Evolutionary conservation across 1,139 yeast species (phyloP).

Genomic region (Sugiyamaella japonica): DNA sequence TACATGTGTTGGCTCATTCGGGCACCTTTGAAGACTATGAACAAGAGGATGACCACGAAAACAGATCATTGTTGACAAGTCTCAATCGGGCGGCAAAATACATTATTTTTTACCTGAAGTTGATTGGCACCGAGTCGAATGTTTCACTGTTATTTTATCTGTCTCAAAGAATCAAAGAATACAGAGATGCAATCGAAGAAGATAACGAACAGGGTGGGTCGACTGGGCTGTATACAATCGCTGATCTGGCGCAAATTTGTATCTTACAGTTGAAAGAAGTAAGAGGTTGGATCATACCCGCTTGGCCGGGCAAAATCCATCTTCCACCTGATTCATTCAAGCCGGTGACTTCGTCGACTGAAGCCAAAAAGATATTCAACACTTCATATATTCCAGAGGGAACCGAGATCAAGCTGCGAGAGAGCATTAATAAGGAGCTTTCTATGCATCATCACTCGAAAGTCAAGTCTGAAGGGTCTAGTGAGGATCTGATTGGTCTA

Average conservation of each 20-base stretch:
- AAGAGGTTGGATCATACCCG: slow-evolving; percentile 67
- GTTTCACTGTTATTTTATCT: slow-evolving; percentile 72
- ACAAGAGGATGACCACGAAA: slow-evolving; percentile 14
- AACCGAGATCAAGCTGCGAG: slow-evolving; percentile 27
- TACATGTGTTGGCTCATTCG: slow-evolving; percentile 73
- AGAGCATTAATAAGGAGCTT: slow-evolving; percentile 11
- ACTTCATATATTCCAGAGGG: slow-evolving; percentile 53
- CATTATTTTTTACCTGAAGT: slow-evolving; percentile 58
- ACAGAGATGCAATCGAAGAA: slow-evolving; percentile 52
- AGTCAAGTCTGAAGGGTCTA: slow-evolving; percentile 8
- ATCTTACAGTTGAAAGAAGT: slow-evolving; percentile 58
- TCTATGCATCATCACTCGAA: background rate
- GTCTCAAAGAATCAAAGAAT: slow-evolving; percentile 78
- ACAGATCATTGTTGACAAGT: slow-evolving; percentile 12
- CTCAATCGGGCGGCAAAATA: slow-evolving; percentile 42
- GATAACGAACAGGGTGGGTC: slow-evolving; percentile 29
- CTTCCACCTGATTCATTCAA: slow-evolving; percentile 65
- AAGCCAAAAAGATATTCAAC: slow-evolving; percentile 33
- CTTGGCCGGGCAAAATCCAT: slow-evolving; percentile 79
- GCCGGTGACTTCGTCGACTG: slow-evolving; percentile 48
- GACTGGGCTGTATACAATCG: slow-evolving; percentile 57
- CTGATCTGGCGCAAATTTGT: slow-evolving; percentile 72
- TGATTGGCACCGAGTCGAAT: slow-evolving; percentile 65
- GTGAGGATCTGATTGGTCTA: background rate
- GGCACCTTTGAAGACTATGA: slow-evolving; percentile 51